Evolutionary conservation across 805 yeast genomes (phyloP), one percentile per base, ranked within the genome.

Genomic region (Yarrowia hollandica): DNA sequence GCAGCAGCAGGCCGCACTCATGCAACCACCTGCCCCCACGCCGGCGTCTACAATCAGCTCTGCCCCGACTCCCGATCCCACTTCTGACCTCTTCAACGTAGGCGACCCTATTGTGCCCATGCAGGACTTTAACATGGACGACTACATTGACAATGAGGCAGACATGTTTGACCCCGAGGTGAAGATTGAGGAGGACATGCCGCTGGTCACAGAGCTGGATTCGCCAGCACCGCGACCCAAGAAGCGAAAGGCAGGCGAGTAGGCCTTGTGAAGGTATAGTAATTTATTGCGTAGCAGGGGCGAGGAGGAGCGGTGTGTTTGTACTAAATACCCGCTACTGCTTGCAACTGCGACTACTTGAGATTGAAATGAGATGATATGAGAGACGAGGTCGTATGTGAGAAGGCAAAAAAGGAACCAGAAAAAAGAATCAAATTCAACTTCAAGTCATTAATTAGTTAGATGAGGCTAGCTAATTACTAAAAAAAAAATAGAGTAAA

Each of bases 121-220:
- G 42, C 58, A 23, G 44, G 58, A 52, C 21, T 52, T 52, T 19
- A 52, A 52, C 44, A 52, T 52, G 58, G 44, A 52, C 26, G 58
- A 52, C 44, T 52, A 52, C 35, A 52, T 52, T 25, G 38, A 37
- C 19, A 52, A 37, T 21, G 58, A 52, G 58, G 44, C 44, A 12
- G 58, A 37, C 44, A 52, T 52, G 58, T 52, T 52, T 35, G 58
- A 23, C 4, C 44, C 58, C 12, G 58, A 52, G 12, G 44, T 52
- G 12, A 52, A 52, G 35, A 35, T 37, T 9, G 58, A 52, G 35
- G 44, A 35, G 26, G 44, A 35, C 2, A 9, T 35, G 33, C 58
- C 58, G 11, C 10, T 37, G 25, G 58, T 52, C 41, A 28, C 35
- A 12, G 58, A 52, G 44, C 8, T 52, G 26, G 58, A 34, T 14